Evolutionary conservation across 192 early-diverging fungal species (phyloP).

Genomic region (Podila verticillata): DNA sequence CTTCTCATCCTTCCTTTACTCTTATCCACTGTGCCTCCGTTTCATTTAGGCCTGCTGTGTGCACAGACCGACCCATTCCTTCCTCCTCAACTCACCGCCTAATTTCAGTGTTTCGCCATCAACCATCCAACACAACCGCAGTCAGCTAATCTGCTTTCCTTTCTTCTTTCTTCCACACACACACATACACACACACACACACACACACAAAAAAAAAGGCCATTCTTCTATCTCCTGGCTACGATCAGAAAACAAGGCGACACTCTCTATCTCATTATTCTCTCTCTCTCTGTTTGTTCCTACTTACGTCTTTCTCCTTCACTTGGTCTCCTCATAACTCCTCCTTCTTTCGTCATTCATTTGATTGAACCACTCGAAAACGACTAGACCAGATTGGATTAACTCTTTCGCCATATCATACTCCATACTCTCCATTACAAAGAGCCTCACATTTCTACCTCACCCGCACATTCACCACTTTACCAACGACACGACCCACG

Average conservation of each 20-base stretch:
- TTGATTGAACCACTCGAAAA: too few relatives aligned
- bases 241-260: not conserved
- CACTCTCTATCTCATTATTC: not conserved
- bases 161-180: not conserved
- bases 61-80: too few relatives aligned
- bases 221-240: not conserved
- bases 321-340: not conserved
- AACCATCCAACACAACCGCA: not conserved
- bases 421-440: too few relatives aligned
- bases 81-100: not conserved
- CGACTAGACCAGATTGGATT: too few relatives aligned
- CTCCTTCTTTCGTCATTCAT: conserved; percentile 1
- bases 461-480: too few relatives aligned
- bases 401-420: too few relatives aligned
- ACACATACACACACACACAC: not conserved
- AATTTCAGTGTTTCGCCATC: not conserved
- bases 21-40: conserved; percentile 6
- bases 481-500: too few relatives aligned
- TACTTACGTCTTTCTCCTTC: too few relatives aligned
- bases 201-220: not conserved
- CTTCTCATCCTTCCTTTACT: not conserved
- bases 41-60: not conserved
- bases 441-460: too few relatives aligned
- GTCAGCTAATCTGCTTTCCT: not conserved
- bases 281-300: not conserved